Base-by-base conservation (phyloP, 179 eudicot species). In the Patellifolia procumbens region DNA sequence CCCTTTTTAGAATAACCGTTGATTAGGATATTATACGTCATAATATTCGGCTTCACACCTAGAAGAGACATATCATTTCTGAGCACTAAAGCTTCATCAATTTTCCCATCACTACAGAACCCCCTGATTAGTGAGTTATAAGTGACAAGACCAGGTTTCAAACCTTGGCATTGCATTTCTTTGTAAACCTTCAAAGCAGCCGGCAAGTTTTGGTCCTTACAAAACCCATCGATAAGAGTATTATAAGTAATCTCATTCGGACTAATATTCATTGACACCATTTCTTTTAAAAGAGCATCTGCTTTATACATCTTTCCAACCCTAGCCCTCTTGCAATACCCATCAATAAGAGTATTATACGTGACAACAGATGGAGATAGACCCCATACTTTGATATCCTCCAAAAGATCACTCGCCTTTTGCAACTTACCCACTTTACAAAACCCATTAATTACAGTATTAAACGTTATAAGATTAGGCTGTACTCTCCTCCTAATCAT, bases 311-410 rank as follows among this genome's bases (percentile, higher is more conserved):
- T 83, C 81, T 85, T 89, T 34, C 90, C 90, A 34, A 75, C 75
- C 80, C 87, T 84, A 3, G 82, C 92, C 79, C 60, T 82, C 83
- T 86, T 86, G 80, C 92, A 89, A 78, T 80, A 78, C 64, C 92
- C 92, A 74, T 79, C 70, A 67, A 91, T 87, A 63, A 86, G 78
- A 45, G 85, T 80, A 74, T 91, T 87, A 80, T 91, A 91, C 2
- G 95, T 89, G 45, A 89, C 86, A 75, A 86, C 89, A 24, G 83
- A 74, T 0, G 95, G 92, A 20, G 66, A 32, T 8, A 87, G 28
- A 43, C 91, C 89, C 86, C 87, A 78, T 64, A 81, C 79, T 82
- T 80, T 86, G 80, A 90, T 87, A 76, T 90, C 92, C 87, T 90
- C 91, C 68, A 90, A 53, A 26, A 81, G 65, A 77, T 89, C 92